Evolutionary conservation across 179 eudicot species (phyloP).

Genomic region (Spinacia oleracea): DNA sequence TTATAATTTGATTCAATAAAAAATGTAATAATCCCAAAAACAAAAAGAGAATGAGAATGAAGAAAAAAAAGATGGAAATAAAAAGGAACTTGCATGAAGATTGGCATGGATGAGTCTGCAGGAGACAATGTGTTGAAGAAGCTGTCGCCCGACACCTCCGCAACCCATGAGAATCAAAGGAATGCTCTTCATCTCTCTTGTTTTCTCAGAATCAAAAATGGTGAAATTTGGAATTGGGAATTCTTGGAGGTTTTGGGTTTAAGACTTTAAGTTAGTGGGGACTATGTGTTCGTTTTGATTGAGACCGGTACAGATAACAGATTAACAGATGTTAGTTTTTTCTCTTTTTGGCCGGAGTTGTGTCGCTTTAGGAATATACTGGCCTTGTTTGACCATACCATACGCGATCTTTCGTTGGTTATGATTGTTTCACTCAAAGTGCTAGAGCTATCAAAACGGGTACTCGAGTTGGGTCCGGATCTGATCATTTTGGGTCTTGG

Average conservation of each 20-base stretch:
- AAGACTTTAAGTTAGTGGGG: constrained; percentile 1
- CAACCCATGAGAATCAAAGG: constrained; percentile 75
- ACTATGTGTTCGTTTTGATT: background rate
- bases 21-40: background rate
- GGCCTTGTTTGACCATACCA: too few relatives aligned
- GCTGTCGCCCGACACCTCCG: constrained; percentile 93
- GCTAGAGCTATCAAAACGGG: too few relatives aligned
- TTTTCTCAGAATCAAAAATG: background rate
- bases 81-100: constrained; percentile 29
- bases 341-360: too few relatives aligned
- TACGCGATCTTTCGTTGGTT: too few relatives aligned
- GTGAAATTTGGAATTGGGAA: constrained; percentile 8
- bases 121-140: constrained; percentile 76
- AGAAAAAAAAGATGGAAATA: background rate
- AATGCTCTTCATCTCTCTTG: constrained; percentile 48
- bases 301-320: constrained; percentile 25
- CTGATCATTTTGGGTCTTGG: too few relatives aligned
- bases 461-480: too few relatives aligned
- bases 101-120: constrained; percentile 64
- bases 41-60: too few relatives aligned
- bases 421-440: too few relatives aligned
- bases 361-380: too few relatives aligned
- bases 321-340: background rate
- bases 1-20: background rate
- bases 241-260: constrained; percentile 11